Base-by-base conservation (phyloP, 2,329 filamentous ascomycete species). In the Fusarium sp. region DNA sequence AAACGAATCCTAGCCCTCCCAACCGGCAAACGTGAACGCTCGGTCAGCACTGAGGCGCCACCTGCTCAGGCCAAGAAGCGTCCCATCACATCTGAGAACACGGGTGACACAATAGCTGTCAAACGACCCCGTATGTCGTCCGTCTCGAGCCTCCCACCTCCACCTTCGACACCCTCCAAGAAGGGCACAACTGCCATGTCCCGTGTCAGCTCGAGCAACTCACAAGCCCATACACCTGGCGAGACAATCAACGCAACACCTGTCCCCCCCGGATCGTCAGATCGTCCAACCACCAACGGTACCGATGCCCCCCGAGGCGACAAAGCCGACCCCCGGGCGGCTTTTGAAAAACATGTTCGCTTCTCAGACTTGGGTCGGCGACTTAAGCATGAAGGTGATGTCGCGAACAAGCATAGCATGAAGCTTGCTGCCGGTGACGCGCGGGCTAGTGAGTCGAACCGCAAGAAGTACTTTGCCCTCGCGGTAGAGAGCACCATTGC, bases 351-450 rank as follows among this genome's bases (percentile, higher is more conserved):
- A 47, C 82, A 85, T 25, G 71, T 75, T 14, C 80, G 77, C 35
- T 86, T 85, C 73, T 80, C 79, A 32, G 78, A 71, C 4, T 75
- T 89, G 9, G 89, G 87, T 3, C 86, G 83, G 35, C 86, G 84
- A 63, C 81, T 90, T 20, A 91, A 91, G 81, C 88, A 90, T 69
- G 82, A 85, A 14, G 87, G 88, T 30, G 89, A 91, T 70, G 59
- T 77, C 4, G 84, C 81, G 17, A 83, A 88, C 69, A 76, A 79
- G 50, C 75, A 73, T 17, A 73, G 71, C 38, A 73, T 81, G 7
- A 79, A 74, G 66, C 65, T 72, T 11, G 59, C 72, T 50, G 69
- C 70, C 50, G 76, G 76, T 11, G 78, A 79, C n/a, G 64, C 73
- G 7, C 78, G 76, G 20, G 69, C 75, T 8, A 75, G 79, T 38